Conservation (phyloP, 495 filamentous ascomycete species). For the Neurospora africana region DNA sequence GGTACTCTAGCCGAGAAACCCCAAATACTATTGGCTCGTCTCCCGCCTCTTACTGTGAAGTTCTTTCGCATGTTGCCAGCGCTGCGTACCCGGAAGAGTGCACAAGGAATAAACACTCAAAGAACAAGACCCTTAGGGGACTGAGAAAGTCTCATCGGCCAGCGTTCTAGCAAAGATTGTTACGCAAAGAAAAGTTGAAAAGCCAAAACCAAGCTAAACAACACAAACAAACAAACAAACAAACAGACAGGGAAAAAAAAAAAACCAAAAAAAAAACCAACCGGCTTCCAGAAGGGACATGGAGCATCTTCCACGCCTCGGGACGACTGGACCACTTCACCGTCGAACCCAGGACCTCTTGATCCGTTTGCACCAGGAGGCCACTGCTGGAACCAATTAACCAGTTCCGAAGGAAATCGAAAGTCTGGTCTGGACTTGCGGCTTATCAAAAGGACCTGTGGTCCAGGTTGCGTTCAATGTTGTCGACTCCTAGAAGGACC, state of each 20-base stretch:
- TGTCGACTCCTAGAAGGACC: neutral
- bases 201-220: neutral
- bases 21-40: too few species aligned
- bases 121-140: neutral
- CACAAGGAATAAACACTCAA: neutral
- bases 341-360: neutral
- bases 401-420: neutral
- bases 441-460: neutral
- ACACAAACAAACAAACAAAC: neutral
- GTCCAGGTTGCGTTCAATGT: neutral
- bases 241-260: too few species aligned
- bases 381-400: neutral
- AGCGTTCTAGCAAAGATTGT: neutral
- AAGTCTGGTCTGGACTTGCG: neutral
- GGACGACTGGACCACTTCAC: neutral
- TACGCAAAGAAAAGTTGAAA: neutral
- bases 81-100: neutral
- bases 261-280: too few species aligned
- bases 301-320: neutral
- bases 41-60: too few species aligned
- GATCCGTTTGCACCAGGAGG: neutral
- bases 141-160: neutral
- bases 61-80: neutral
- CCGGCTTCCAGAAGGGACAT: neutral
- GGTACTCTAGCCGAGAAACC: neutral